A percentile compares a stretch with the other conserved stretches of the same genome.
phyloP scores from a whole-genome alignment of 2,329 filamentous ascomycete species.

The Blastomyces silverae region DNA sequence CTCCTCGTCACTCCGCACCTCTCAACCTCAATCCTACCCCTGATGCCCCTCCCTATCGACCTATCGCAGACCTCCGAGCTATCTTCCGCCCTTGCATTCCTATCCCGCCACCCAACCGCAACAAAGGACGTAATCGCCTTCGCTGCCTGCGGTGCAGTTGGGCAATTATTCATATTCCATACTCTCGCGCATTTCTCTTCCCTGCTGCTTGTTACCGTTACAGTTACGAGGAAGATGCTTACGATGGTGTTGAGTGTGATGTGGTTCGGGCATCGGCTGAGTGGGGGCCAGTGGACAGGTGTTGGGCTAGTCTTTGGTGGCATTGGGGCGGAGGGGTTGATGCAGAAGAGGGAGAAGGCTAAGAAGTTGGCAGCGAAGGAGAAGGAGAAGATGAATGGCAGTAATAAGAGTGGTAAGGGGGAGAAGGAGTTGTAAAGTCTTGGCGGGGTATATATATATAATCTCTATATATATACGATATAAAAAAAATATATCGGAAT shows the following conservation, averaged over 20 bases:
- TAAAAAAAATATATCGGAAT: not conserved
- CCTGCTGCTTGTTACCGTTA: constrained; percentile 88
- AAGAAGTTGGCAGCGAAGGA: constrained; percentile 64
- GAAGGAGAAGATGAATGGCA: constrained; percentile 37
- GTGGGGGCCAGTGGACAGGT: constrained; percentile 86
- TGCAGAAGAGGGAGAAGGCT: constrained; percentile 75
- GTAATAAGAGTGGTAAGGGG: not conserved
- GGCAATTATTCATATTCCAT: constrained; percentile 97
- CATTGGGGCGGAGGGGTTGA: constrained; percentile 80
- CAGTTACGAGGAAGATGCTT: constrained; percentile 96
- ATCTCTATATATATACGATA: not conserved
- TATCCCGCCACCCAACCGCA: constrained; percentile 70
- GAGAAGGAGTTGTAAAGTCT: constrained; percentile 6
- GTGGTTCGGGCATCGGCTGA: constrained; percentile 84
- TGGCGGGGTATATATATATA: too few species aligned
- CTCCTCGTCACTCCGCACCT: constrained; percentile 73
- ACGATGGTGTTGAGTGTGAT: constrained; percentile 97
- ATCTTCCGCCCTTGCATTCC: constrained; percentile 68
- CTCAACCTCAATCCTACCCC: constrained; percentile 58
- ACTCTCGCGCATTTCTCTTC: constrained; percentile 89
- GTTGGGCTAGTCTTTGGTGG: constrained; percentile 91
- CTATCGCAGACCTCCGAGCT: constrained; percentile 66
- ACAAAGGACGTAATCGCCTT: constrained; percentile 87
- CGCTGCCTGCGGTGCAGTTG: constrained; percentile 79
- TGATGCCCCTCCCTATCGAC: constrained; percentile 57